These are phyloP conservation scores for Diplocarpon rosae DNA, from an alignment of 2,329 filamentous ascomycete species.

Conservation along the genomic window DNA sequence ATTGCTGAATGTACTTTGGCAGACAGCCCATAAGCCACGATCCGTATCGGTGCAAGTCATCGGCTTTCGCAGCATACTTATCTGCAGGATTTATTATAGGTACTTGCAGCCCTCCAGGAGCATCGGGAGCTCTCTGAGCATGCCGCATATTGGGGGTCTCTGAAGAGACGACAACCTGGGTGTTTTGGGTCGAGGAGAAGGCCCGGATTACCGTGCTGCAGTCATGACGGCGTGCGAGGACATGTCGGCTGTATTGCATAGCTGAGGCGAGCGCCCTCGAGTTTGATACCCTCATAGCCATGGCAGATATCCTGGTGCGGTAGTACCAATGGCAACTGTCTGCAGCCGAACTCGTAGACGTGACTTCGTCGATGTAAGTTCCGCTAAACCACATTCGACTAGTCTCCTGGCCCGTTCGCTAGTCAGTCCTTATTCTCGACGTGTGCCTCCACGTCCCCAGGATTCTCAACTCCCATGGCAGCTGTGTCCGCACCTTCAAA, in stretches of 20 bases:
- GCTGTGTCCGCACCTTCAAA: neutral
- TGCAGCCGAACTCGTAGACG: neutral
- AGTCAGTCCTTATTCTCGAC: too few species aligned
- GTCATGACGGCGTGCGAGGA: slow-evolving; percentile 17
- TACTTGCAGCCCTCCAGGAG: slow-evolving; percentile 52
- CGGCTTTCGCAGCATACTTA: slow-evolving; percentile 80
- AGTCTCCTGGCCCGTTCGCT: too few species aligned
- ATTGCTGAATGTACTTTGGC: slow-evolving; percentile 98
- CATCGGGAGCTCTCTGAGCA: slow-evolving; percentile 38
- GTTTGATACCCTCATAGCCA: slow-evolving; percentile 51
- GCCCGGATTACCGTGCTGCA: slow-evolving; percentile 16
- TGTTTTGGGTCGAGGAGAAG: slow-evolving; percentile 30
- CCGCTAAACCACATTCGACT: neutral
- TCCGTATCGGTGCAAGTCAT: slow-evolving; percentile 86
- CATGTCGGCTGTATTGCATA: slow-evolving; percentile 40
- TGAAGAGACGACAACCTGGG: slow-evolving; percentile 38
- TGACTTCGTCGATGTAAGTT: too few species aligned
- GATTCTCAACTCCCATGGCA: neutral
- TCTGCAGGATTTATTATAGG: slow-evolving; percentile 86
- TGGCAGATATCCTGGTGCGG: slow-evolving; percentile 31
- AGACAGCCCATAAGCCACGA: slow-evolving; percentile 93
- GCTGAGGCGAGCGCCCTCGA: slow-evolving; percentile 45
- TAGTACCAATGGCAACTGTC: slow-evolving; percentile 24
- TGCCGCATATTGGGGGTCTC: slow-evolving; percentile 54
- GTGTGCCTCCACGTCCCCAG: neutral